Percentiles rank a stretch among this genome's conserved stretches.
Conservation (phyloP, 768 basidiomycete genomes). For the Coprinellus micaceus region DNA sequence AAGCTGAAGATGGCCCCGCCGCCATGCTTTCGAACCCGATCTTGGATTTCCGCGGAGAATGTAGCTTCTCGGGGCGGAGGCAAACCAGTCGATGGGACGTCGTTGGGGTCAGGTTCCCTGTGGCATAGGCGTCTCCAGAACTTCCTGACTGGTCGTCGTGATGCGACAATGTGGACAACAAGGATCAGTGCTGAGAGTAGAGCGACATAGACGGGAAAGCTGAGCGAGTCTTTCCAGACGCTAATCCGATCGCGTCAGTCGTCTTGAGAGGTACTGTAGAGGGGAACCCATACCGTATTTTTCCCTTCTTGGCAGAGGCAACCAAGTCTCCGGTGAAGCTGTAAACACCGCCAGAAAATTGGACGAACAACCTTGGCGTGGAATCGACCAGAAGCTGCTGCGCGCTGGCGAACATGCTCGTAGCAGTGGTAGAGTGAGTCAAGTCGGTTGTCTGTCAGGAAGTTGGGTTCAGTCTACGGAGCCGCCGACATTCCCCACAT, state of each 20-base stretch:
- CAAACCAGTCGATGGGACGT: not conserved
- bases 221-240: constrained; percentile 5
- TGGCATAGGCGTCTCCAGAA: not conserved
- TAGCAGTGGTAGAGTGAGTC: too few relatives aligned
- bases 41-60: constrained; percentile 1
- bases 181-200: constrained; percentile 1
- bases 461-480: too few relatives aligned
- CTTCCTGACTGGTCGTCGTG: not conserved
- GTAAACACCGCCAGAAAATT: not conserved
- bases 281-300: not conserved
- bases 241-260: not conserved
- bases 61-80: not conserved
- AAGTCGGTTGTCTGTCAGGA: too few relatives aligned
- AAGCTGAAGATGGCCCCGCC: constrained; percentile 45
- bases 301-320: not conserved
- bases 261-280: not conserved
- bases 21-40: constrained; percentile 40
- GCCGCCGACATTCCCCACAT: too few relatives aligned
- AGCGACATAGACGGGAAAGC: constrained; percentile 5
- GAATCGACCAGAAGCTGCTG: too few relatives aligned
- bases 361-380: not conserved
- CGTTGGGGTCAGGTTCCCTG: not conserved
- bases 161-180: constrained; percentile 2
- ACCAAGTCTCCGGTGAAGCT: not conserved
- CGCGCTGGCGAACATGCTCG: too few relatives aligned